phyloP scores from a whole-genome alignment of 495 filamentous ascomycete species.

The Lophiotrema nucula region DNA sequence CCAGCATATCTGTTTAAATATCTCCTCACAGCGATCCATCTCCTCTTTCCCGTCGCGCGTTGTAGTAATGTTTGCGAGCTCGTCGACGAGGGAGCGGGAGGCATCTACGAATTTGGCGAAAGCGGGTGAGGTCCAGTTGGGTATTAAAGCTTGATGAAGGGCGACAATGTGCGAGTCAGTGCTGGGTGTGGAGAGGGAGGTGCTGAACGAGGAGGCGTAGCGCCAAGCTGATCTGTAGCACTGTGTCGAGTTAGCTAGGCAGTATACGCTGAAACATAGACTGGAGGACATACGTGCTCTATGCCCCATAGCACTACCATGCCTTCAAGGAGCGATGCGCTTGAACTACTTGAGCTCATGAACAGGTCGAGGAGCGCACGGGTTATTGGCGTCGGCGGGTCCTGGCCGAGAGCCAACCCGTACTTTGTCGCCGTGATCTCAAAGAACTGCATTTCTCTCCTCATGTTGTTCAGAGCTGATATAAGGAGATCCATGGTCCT shows the following conservation, averaged over 20 bases:
- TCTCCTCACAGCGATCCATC: conserved; percentile 40
- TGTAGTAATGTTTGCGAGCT: conserved; percentile 41
- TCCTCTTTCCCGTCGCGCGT: conserved; percentile 41
- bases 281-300: conserved; percentile 49
- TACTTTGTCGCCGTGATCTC: conserved; percentile 63
- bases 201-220: conserved; percentile 40
- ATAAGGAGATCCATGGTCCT: conserved; percentile 60
- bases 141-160: conserved; percentile 46
- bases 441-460: conserved; percentile 67
- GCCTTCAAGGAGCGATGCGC: conserved; percentile 58
- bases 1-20: conserved; percentile 43
- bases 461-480: conserved; percentile 63
- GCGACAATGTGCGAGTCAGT: conserved; percentile 40
- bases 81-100: conserved; percentile 42
- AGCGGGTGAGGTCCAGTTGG: conserved; percentile 45
- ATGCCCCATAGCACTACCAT: conserved; percentile 72
- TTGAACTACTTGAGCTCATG: conserved; percentile 49
- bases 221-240: conserved; percentile 44
- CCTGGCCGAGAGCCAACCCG: conserved; percentile 52
- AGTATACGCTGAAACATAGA: not conserved
- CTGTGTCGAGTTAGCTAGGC: conserved; percentile 26
- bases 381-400: conserved; percentile 48
- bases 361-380: conserved; percentile 57
- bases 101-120: conserved; percentile 46
- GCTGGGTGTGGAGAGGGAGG: conserved; percentile 29